Percentiles rank a stretch among this genome's conserved stretches.
Evolutionary conservation across 2,329 filamentous ascomycete genomes (phyloP).

Genomic region (Talaromyces albobiverticillius): DNA sequence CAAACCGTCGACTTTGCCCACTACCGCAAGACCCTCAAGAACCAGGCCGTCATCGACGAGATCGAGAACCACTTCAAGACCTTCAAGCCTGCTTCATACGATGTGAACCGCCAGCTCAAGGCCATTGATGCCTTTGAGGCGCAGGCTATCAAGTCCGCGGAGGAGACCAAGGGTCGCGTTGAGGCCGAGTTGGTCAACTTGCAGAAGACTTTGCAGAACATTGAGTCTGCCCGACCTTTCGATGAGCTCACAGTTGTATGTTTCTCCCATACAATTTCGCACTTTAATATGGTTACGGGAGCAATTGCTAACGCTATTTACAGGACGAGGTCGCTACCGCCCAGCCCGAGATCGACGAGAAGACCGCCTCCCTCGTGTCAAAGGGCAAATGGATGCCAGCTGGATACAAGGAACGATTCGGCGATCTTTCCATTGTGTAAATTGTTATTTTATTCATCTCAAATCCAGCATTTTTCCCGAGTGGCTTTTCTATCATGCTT

Average conservation of each 20-base stretch:
- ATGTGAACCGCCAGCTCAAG: conserved; percentile 91
- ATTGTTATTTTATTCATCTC: neutral
- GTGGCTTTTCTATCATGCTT: conserved; percentile 17
- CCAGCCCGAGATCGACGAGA: conserved; percentile 95
- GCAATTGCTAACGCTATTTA: no score
- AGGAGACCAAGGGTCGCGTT: conserved; percentile 95
- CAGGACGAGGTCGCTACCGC: conserved; percentile 93
- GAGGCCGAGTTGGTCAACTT: conserved; percentile 93
- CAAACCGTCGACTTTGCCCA: conserved; percentile 87
- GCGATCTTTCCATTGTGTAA: conserved; percentile 93
- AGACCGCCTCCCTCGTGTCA: conserved; percentile 88
- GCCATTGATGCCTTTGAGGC: conserved; percentile 97
- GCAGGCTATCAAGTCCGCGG: conserved; percentile 93
- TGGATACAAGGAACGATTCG: conserved; percentile 99
- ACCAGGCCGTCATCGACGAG: conserved; percentile 91
- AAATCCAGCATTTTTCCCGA: conserved; percentile 14
- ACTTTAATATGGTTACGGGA: no score
- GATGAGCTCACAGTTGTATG: conserved; percentile 96
- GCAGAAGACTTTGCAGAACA: conserved; percentile 93
- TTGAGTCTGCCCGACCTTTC: conserved; percentile 91
- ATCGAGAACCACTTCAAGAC: conserved; percentile 91
- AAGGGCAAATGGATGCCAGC: conserved; percentile 98
- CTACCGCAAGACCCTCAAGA: conserved; percentile 92
- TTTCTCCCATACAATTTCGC: conserved; percentile 40
- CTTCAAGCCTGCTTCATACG: conserved; percentile 92